Evolutionary conservation across 192 early-diverging fungal genomes (phyloP).

Genomic region (Umbelopsis sp.): DNA sequence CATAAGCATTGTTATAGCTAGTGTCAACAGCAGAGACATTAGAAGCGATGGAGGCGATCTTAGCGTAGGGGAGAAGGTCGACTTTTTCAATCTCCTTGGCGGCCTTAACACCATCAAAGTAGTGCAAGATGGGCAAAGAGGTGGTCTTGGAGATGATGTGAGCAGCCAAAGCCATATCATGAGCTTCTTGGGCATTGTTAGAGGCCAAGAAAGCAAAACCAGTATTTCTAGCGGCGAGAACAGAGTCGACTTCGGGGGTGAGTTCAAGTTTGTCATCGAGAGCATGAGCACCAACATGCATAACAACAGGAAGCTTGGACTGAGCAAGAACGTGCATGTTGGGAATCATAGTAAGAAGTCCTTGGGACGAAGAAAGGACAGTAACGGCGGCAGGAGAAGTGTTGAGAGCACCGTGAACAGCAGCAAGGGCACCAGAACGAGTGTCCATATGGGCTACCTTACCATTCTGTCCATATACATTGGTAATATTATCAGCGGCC

Average conservation of each 20-base stretch:
- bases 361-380: slow-evolving; percentile 72
- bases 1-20: slow-evolving; percentile 21
- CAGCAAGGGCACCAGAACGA: slow-evolving; percentile 74
- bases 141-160: slow-evolving; percentile 72
- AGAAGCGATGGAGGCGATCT: slow-evolving; percentile 48
- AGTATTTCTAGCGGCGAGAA: slow-evolving; percentile 75
- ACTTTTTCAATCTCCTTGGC: slow-evolving; percentile 55
- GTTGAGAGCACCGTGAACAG: slow-evolving; percentile 75
- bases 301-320: slow-evolving; percentile 64
- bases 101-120: slow-evolving; percentile 71
- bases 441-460: slow-evolving; percentile 80
- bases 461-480: slow-evolving; percentile 68
- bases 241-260: slow-evolving; percentile 66
- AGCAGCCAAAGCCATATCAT: slow-evolving; percentile 85
- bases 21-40: background rate
- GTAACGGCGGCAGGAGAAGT: slow-evolving; percentile 41
- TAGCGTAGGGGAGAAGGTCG: slow-evolving; percentile 51
- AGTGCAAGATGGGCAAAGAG: slow-evolving; percentile 77
- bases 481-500: slow-evolving; percentile 64
- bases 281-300: slow-evolving; percentile 81
- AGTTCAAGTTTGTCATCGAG: slow-evolving; percentile 62
- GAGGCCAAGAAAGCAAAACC: slow-evolving; percentile 80
- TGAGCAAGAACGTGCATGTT: slow-evolving; percentile 74
- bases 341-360: slow-evolving; percentile 81
- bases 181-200: slow-evolving; percentile 79